A percentile compares a stretch with the other conserved stretches of the same genome.
phyloP scores from a whole-genome alignment of 2,329 filamentous ascomycete genomes.

The Albifimbria verrucaria region DNA sequence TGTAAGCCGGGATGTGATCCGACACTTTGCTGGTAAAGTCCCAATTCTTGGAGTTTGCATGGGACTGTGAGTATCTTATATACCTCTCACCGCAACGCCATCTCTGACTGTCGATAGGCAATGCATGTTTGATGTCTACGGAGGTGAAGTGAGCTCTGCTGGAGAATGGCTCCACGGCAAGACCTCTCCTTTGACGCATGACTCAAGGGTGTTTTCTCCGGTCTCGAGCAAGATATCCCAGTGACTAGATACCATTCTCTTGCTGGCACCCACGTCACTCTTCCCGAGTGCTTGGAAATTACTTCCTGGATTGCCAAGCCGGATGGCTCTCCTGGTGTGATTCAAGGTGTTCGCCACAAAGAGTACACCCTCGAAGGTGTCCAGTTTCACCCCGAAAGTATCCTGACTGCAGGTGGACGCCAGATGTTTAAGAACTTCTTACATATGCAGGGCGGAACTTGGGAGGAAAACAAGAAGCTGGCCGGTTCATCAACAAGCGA shows the following conservation, averaged over 20 bases:
- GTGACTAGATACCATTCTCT: slow-evolving; percentile 97
- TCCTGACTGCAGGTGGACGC: slow-evolving; percentile 84
- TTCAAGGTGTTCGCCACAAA: slow-evolving; percentile 96
- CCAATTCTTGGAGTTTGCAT: slow-evolving; percentile 98
- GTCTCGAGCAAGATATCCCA: slow-evolving; percentile 74
- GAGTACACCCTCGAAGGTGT: slow-evolving; percentile 90
- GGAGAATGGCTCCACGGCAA: slow-evolving; percentile 97
- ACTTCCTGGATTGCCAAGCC: slow-evolving; percentile 82
- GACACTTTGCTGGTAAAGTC: slow-evolving; percentile 89
- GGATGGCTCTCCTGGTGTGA: slow-evolving; percentile 77
- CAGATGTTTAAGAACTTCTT: slow-evolving; percentile 93
- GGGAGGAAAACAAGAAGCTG: slow-evolving; percentile 72
- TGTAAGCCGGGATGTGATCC: slow-evolving; percentile 87
- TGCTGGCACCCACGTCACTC: slow-evolving; percentile 82
- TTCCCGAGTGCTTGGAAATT: slow-evolving; percentile 83
- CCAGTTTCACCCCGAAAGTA: slow-evolving; percentile 97
- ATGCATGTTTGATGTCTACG: slow-evolving; percentile 93
- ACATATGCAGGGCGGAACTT: slow-evolving; percentile 82
- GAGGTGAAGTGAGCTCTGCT: slow-evolving; percentile 85
- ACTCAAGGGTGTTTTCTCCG: slow-evolving; percentile 88
- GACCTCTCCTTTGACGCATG: slow-evolving; percentile 86
- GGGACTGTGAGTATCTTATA: slow-evolving; percentile 69
- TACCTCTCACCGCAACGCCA: slow-evolving; percentile 2
- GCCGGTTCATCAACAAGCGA: slow-evolving; percentile 36
- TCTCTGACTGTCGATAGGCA: slow-evolving; percentile 51